Percentiles rank a stretch among this genome's conserved stretches.
Evolutionary conservation across 2,329 filamentous ascomycete species (phyloP).

Genomic region (Colletotrichum tanaceti): DNA sequence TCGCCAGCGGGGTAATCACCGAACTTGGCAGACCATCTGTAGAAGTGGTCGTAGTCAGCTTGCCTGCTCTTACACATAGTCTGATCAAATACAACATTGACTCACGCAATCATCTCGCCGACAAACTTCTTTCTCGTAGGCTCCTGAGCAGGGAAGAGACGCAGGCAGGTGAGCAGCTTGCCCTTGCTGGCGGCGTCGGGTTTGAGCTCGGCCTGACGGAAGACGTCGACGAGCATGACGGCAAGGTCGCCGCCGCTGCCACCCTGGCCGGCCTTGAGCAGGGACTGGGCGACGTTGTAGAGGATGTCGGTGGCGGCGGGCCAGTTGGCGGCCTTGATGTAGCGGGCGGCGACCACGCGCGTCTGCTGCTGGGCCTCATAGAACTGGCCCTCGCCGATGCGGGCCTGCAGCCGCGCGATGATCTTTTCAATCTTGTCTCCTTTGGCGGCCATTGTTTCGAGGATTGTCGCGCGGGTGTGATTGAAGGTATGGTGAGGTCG

Average conservation of each 20-base stretch:
- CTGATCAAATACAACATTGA: slow-evolving; percentile 35
- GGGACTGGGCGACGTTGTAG: slow-evolving; percentile 82
- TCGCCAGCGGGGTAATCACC: slow-evolving; percentile 92
- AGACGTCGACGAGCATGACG: slow-evolving; percentile 88
- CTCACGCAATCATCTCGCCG: slow-evolving; percentile 81
- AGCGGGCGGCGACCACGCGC: slow-evolving; percentile 91
- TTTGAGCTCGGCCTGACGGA: slow-evolving; percentile 85
- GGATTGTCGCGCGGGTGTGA: background rate
- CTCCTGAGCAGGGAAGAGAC: slow-evolving; percentile 84
- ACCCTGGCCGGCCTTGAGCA: slow-evolving; percentile 92
- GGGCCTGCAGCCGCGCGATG: slow-evolving; percentile 78
- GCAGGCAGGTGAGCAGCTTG: slow-evolving; percentile 80
- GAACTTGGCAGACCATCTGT: slow-evolving; percentile 84
- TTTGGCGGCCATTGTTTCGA: slow-evolving; percentile 35
- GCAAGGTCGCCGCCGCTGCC: slow-evolving; percentile 92
- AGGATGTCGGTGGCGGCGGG: slow-evolving; percentile 87
- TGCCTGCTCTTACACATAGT: background rate
- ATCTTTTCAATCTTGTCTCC: slow-evolving; percentile 66
- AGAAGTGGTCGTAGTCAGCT: slow-evolving; percentile 22
- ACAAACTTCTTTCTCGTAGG: slow-evolving; percentile 95
- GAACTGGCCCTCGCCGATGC: slow-evolving; percentile 90
- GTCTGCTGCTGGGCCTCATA: slow-evolving; percentile 99
- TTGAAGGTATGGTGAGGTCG: background rate
- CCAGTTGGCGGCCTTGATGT: slow-evolving; percentile 90
- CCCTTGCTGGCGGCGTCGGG: slow-evolving; percentile 80